Evolutionary conservation across 164 flowering plant species (phyloP).

Genomic region (grape (Vitis vinifera)): ASM3070453v1 NC_081816.1:7417501-7418000

Average conservation of each 20-base stretch:
- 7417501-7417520: constrained; percentile 52
- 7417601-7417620: constrained; percentile 47
- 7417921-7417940: constrained; percentile 26
- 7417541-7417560: constrained; percentile 41
- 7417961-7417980: constrained; percentile 18
- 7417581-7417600: constrained; percentile 41
- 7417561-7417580: constrained; percentile 35
- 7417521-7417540: constrained; percentile 43
- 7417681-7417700: constrained; percentile 54
- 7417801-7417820: constrained; percentile 54
- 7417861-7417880: constrained; percentile 28
- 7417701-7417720: constrained; percentile 59
- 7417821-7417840: constrained; percentile 39
- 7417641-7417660: constrained; percentile 39
- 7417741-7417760: constrained; percentile 39
- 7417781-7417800: constrained; percentile 43
- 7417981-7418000: constrained; percentile 26
- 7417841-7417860: constrained; percentile 31
- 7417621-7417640: constrained; percentile 36
- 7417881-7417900: constrained; percentile 43
- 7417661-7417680: constrained; percentile 30
- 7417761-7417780: constrained; percentile 19
- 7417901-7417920: constrained; percentile 43
- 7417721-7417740: constrained; percentile 40
- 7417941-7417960: constrained; percentile 37